Conservation (phyloP, 108 stramenopile species). For the Conticribra guillardii region DNA sequence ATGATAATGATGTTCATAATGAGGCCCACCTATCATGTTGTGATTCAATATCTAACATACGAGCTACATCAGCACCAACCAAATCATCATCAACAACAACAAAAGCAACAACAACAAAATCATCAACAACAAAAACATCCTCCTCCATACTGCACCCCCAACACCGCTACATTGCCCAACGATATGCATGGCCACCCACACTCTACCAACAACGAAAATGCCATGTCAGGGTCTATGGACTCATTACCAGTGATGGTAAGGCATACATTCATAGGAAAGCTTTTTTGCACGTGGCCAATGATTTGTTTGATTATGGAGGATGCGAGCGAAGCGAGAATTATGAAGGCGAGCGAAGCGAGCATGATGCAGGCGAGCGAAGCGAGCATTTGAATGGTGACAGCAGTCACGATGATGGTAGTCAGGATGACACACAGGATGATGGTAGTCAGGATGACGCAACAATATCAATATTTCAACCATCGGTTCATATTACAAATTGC, state of each 20-base stretch:
- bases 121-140: too few species aligned
- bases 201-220: conserved; percentile 71
- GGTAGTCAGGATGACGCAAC: background rate
- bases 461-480: conserved; percentile 30
- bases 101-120: too few species aligned
- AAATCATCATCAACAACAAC: too few species aligned
- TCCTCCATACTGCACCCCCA: conserved; percentile 53
- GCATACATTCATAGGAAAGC: conserved; percentile 76
- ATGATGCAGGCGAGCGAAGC: too few species aligned
- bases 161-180: conserved; percentile 77
- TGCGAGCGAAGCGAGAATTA: background rate
- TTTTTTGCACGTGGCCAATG: conserved; percentile 89
- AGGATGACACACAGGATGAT: too few species aligned
- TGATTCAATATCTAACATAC: too few species aligned
- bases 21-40: too few species aligned
- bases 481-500: conserved; percentile 88
- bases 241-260: conserved; percentile 66
- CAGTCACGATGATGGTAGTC: too few species aligned
- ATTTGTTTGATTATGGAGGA: conserved; percentile 55
- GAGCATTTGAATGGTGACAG: too few species aligned
- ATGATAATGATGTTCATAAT: too few species aligned
- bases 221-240: conserved; percentile 83
- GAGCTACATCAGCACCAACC: too few species aligned
- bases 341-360: too few species aligned
- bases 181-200: conserved; percentile 82